These are phyloP conservation scores for Sporothrix humicola DNA, from an alignment of 2,329 filamentous ascomycete species.

Conservation along the genomic window DNA sequence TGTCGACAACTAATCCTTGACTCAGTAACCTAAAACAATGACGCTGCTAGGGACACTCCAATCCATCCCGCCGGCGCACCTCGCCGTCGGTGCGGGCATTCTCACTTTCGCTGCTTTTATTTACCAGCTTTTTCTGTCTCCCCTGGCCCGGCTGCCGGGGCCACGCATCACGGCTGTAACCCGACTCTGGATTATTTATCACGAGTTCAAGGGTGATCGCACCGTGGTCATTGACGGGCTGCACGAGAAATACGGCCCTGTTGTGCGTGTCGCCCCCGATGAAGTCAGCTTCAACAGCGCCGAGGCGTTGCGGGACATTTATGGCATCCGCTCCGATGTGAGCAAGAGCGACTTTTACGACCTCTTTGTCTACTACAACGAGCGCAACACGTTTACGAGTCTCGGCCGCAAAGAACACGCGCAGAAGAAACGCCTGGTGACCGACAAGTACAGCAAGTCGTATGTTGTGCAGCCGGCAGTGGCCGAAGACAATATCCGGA, in stretches of 20 bases:
- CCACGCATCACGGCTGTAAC: neutral
- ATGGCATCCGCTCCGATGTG: conserved; percentile 6
- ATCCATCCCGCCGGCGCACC: no score
- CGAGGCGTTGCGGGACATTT: conserved; percentile 6
- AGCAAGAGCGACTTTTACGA: conserved; percentile 24
- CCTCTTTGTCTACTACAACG: conserved; percentile 17
- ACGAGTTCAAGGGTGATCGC: neutral
- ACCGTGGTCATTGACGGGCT: neutral
- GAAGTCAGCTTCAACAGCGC: conserved; percentile 12
- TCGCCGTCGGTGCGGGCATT: no score
- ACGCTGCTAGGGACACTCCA: no score
- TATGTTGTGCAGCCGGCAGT: conserved; percentile 17
- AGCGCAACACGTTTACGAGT: conserved; percentile 17
- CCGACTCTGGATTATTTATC: neutral
- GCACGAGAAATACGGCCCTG: neutral
- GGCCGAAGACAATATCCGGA: neutral
- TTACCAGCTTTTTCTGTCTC: neutral
- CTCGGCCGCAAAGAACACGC: conserved; percentile 4
- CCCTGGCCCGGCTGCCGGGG: neutral
- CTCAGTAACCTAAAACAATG: no score
- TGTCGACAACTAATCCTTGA: no score
- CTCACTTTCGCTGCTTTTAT: neutral
- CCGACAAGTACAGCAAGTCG: conserved; percentile 17
- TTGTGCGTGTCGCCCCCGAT: neutral
- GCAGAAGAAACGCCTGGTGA: neutral